Evolutionary conservation across 768 basidiomycete species (phyloP), one percentile per base, ranked within the genome.

Genomic region (Agrocybe pediades): DNA sequence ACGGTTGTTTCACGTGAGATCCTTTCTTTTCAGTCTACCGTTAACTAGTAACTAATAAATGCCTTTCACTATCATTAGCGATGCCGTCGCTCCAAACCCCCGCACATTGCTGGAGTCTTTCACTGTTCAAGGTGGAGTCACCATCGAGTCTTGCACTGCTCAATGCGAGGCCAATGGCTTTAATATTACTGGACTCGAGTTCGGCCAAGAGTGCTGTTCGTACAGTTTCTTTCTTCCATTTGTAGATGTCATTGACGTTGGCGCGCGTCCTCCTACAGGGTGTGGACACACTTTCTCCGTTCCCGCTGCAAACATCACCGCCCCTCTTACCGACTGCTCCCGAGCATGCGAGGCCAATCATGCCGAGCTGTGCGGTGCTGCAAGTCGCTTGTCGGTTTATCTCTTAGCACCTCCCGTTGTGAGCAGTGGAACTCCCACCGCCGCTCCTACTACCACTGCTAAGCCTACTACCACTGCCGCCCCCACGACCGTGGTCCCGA

Each of bases 181-280:
- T 39, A 55, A 20, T 4, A 50, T 55, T 23, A 21, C 46, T 24
- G 54, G 54, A 9, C 26, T 55, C 26, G 54, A 55, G 27, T 56
- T 56, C 41, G 58, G 58, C 6, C 42, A 49, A 39, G 58, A 59
- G 43, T 59, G 58, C 48, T 59, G 58, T 59, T 39, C 25, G 54
- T 57, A 19, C n/a, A 53, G 9, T 17, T 17, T 9, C 21, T 11
- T 41, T 42, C 17, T 3, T 15, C 9, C n/a, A 17, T n/a, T 39
- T 11, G 9, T 21, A 9, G 19, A 20, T 9, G 2, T 15, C 17
- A 25, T 24, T 21, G 21, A 26, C 3, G 41, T 20, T 24, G 24
- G 7, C 49, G 24, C 23, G 25, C 24, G n/a, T 41, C 15, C 21
- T 33, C 29, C 17, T 21, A 36, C 21, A 59, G 58, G 58, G 58